Base-by-base conservation (phyloP, 176 grass and related monocot genomes). In the Avena atlantica region DNA sequence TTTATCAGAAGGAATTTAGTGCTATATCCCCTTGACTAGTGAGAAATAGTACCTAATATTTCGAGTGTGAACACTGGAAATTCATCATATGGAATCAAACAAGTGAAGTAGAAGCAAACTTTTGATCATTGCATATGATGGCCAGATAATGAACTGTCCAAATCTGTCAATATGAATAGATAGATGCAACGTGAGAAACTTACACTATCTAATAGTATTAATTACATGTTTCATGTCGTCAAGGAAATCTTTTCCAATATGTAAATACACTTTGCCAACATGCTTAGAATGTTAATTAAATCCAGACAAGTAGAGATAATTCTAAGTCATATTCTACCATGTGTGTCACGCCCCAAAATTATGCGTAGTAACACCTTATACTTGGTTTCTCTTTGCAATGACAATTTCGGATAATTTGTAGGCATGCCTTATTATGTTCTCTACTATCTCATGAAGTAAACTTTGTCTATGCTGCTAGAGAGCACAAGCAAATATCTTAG, bases 61-160 rank as follows among this genome's bases (percentile, higher is more conserved):
- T 78, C 63, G 27, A 78, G 72, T 72, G 44, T 83, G 84, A 83
- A 90, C 73, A 6, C 84, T 73, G 79, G 53, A 83, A 78, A 62
- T 62, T 52, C 52, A 62, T 61, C 12, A 5, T 8, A 47, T 15
- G 27, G 68, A 88, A 81, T 81, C 69, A 81, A 87, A 84, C 75
- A 58, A 59, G 60, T 85, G 52, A 81, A 85, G 75, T 77, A 49
- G 53, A 88, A 88, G 53, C 44, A 78, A 85, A 34, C 61, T 85
- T 85, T 45, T 88, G 62, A 88, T 85, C 29, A 91, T 85, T 77
- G 83, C 82, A 60, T 84, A 63, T 81, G 85, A 45, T 44, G 3
- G 62, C 77, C 6, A 68, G 34, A 69, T 63, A 69, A 80, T 42
- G 56, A 87, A 87, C 58, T 57, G 19, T n/a, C 0, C 8, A 42